Percentiles rank a stretch among this genome's conserved stretches.
phyloP scores from a whole-genome alignment of 73 alveolate species.

The Symbiodinium natans region DNA sequence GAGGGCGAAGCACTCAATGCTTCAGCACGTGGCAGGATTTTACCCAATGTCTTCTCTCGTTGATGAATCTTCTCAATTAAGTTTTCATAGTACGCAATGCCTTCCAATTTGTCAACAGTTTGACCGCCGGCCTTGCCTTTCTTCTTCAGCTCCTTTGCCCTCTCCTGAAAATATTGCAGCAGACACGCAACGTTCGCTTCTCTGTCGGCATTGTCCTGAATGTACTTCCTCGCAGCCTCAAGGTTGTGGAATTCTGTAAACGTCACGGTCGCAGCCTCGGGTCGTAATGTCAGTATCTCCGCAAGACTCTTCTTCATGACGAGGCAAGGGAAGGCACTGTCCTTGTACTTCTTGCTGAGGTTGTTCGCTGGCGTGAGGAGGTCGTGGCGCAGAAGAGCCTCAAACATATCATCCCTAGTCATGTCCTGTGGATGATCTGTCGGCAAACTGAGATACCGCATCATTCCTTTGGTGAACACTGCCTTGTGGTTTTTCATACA shows the following conservation, averaged over 20 bases:
- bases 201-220: background rate
- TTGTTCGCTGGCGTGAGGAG: background rate
- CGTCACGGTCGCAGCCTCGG: background rate
- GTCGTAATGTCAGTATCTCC: background rate
- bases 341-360: background rate
- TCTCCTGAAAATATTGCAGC: background rate
- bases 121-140: background rate
- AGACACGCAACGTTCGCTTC: background rate
- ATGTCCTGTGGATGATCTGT: background rate
- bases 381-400: background rate
- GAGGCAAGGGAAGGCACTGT: background rate
- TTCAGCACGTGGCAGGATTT: background rate
- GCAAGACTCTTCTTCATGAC: background rate
- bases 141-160: background rate
- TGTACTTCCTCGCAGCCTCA: background rate
- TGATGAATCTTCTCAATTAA: too few relatives aligned
- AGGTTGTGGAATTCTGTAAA: background rate
- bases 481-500: background rate
- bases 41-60: background rate
- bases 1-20: too few relatives aligned
- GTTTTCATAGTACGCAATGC: background rate
- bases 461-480: background rate
- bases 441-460: background rate
- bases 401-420: background rate
- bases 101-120: background rate